Conservation (phyloP, 345 rosid species). For the Eucalyptus regnans region DNA sequence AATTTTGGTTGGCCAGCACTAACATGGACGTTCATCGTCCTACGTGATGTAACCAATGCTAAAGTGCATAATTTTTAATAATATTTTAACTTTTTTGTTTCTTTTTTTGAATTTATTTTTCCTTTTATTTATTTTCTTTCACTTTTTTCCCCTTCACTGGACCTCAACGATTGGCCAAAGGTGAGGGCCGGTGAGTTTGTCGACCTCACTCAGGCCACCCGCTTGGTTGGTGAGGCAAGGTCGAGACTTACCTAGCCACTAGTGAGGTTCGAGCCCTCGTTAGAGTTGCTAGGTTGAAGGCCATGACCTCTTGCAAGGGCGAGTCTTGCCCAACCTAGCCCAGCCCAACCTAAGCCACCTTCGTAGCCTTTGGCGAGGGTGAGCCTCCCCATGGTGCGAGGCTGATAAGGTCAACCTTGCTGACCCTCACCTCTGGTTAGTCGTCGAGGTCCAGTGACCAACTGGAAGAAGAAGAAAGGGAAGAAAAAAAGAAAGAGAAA, state of each 20-base stretch:
- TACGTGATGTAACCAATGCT: too few relatives aligned
- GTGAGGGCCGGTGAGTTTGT: accelerated
- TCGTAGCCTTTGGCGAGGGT: accelerated
- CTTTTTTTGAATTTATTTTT: accelerated
- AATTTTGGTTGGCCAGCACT: accelerated
- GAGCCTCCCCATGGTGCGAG: accelerated
- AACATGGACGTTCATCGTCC: too few relatives aligned
- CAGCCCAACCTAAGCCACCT: accelerated
- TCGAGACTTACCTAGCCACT: too few relatives aligned
- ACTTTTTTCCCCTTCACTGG: too few relatives aligned
- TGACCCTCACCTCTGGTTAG: accelerated
- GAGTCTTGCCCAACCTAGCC: accelerated
- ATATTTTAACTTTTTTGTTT: too few relatives aligned
- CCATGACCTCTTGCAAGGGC: too few relatives aligned
- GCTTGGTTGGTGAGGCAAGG: accelerated
- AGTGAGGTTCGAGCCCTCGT: accelerated
- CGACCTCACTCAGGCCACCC: accelerated
- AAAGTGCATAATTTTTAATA: too few relatives aligned
- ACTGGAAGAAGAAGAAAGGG: too few relatives aligned
- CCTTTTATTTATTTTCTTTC: too few relatives aligned
- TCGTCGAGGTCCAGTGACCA: accelerated
- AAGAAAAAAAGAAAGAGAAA: accelerated
- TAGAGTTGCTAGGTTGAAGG: accelerated
- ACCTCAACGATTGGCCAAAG: accelerated
- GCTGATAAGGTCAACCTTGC: accelerated